Evolutionary conservation across 2,329 filamentous ascomycete species (phyloP).

Genomic region (Penicillium thymicola): DNA sequence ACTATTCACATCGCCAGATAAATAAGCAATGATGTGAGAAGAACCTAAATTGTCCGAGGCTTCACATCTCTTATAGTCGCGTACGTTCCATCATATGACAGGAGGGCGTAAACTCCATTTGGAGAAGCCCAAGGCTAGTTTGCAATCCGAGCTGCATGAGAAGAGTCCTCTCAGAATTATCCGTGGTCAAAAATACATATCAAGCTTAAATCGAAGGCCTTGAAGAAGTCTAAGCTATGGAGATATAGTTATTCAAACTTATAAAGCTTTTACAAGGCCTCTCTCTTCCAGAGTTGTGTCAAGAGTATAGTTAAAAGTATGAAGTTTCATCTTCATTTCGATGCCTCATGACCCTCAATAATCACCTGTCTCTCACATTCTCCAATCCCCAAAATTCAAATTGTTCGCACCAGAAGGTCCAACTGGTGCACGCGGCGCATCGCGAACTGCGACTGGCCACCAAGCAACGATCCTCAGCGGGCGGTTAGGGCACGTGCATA

Average conservation of each 20-base stretch:
- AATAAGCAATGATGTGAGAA: conserved; percentile 52
- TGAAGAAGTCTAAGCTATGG: background rate
- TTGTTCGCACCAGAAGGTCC: background rate
- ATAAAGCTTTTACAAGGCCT: background rate
- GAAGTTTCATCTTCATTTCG: background rate
- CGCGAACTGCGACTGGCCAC: conserved; percentile 15
- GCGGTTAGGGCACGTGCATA: conserved; percentile 16
- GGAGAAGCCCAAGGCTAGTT: conserved; percentile 13
- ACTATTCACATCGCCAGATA: no score
- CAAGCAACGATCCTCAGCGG: conserved; percentile 13
- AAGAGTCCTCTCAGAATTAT: conserved; percentile 9
- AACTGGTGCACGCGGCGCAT: conserved; percentile 12
- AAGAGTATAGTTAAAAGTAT: background rate
- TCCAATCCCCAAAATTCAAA: background rate
- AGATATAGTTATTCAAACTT: background rate
- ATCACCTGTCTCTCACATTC: background rate
- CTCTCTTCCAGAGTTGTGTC: background rate
- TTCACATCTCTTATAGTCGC: conserved; percentile 48
- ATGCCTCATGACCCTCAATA: background rate
- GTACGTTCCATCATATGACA: conserved; percentile 18
- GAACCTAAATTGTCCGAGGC: conserved; percentile 51
- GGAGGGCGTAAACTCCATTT: conserved; percentile 8
- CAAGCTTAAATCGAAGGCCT: background rate
- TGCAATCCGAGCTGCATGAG: conserved; percentile 10
- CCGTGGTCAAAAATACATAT: background rate